A percentile compares a stretch with the other conserved stretches of the same genome.
Evolutionary conservation across 352 stramenopile species (phyloP).

Genomic region (Nannochloropsis limnetica): DNA sequence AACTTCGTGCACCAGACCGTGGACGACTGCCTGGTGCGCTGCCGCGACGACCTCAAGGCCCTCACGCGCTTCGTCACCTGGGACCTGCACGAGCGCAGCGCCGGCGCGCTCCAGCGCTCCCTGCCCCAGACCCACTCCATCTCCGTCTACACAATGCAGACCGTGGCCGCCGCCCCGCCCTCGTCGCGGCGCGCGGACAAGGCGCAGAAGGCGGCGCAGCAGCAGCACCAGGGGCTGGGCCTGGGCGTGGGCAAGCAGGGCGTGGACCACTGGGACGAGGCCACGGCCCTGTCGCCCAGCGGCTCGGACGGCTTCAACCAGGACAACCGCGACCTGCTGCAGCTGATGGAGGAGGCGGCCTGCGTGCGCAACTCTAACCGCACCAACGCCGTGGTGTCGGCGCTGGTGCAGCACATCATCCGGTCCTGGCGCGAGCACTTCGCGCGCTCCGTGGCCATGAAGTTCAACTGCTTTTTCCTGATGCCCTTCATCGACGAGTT

Average conservation of each 20-base stretch:
- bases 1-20: slow-evolving; percentile 61
- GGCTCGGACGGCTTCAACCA: slow-evolving; percentile 37
- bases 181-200: slow-evolving; percentile 19
- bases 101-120: slow-evolving; percentile 58
- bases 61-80: slow-evolving; percentile 70
- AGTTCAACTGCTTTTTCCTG: slow-evolving; percentile 74
- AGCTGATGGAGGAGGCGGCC: slow-evolving; percentile 64
- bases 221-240: slow-evolving; percentile 5
- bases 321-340: slow-evolving; percentile 63
- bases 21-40: slow-evolving; percentile 56
- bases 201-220: slow-evolving; percentile 6
- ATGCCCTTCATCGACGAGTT: slow-evolving; percentile 69
- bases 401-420: slow-evolving; percentile 67
- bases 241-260: slow-evolving; percentile 23
- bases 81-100: slow-evolving; percentile 63
- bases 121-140: slow-evolving; percentile 61
- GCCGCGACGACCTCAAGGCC: slow-evolving; percentile 63
- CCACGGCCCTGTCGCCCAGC: slow-evolving; percentile 40
- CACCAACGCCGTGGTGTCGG: slow-evolving; percentile 60
- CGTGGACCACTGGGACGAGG: slow-evolving; percentile 51
- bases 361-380: slow-evolving; percentile 60
- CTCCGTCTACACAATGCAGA: slow-evolving; percentile 62
- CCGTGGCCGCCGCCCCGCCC: slow-evolving; percentile 39
- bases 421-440: slow-evolving; percentile 61
- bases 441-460: slow-evolving; percentile 61